Evolutionary conservation across 2,329 filamentous ascomycete species (phyloP).

Genomic region (Fusarium caatingaense): DNA sequence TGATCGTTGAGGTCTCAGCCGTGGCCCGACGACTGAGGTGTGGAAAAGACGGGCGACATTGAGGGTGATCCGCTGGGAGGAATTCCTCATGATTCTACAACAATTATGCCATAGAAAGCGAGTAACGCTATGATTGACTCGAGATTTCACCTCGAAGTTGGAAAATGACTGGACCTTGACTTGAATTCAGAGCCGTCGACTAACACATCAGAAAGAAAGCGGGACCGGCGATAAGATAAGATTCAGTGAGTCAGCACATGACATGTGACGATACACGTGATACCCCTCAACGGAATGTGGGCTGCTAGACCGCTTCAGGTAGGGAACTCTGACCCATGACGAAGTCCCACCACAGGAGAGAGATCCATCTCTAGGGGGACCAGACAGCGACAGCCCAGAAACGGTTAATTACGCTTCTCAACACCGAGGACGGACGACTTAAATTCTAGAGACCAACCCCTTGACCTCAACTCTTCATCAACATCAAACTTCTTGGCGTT

Average conservation of each 20-base stretch:
- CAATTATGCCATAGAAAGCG: constrained; percentile 37
- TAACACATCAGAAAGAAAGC: constrained; percentile 10
- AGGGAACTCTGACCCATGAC: constrained; percentile 42
- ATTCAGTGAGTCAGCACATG: background rate
- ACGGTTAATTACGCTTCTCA: constrained; percentile 47
- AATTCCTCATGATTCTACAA: constrained; percentile 49
- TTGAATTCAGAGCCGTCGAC: constrained; percentile 10
- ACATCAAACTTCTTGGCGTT: constrained; percentile 15
- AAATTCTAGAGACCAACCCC: constrained; percentile 36
- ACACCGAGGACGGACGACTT: constrained; percentile 29
- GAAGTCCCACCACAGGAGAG: constrained; percentile 43
- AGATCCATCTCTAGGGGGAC: constrained; percentile 46
- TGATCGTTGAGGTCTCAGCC: constrained; percentile 48
- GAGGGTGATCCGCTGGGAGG: constrained; percentile 50
- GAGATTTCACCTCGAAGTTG: background rate
- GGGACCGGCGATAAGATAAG: constrained; percentile 31
- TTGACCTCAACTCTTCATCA: constrained; percentile 28
- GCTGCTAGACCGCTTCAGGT: constrained; percentile 44
- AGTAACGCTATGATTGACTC: constrained; percentile 4
- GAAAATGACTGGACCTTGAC: constrained; percentile 2
- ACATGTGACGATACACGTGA: constrained; percentile 44
- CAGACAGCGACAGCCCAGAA: constrained; percentile 37
- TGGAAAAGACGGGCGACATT: constrained; percentile 48
- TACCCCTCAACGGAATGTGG: constrained; percentile 30
- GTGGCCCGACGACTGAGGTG: constrained; percentile 43